Base-by-base conservation (phyloP, 73 alveolate species). In the Vitrella brassicaformis region DNA sequence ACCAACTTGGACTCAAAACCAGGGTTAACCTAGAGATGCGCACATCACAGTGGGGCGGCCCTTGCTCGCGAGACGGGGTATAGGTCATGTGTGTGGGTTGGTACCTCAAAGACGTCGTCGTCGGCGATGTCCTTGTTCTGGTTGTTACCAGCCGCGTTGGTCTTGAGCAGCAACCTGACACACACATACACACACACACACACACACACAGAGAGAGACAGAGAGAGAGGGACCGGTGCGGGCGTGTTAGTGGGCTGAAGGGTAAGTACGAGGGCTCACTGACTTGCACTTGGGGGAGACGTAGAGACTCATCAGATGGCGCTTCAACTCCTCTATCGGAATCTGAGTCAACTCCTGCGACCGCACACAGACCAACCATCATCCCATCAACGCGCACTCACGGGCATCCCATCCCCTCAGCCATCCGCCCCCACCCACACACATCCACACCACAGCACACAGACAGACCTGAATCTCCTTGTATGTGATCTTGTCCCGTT, bases 221-320 rank as follows among this genome's bases (percentile, higher is more conserved):
- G 39, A 29, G 71, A 27, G 80, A 28, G 31, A 85, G 77, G 0
- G 91, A 76, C 25, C 14, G 4, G 14, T 39, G 4, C 56, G 14
- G 14, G 4, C 14, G 22, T 8, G 22, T 39, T 14, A 39, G 22
- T 39, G 22, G n/a, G n/a, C n/a, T n/a, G n/a, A n/a, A n/a, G n/a
- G n/a, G n/a, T n/a, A n/a, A n/a, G n/a, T n/a, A n/a, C n/a, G n/a
- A n/a, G n/a, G n/a, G 14, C 56, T 39, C 14, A 39, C 56, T 39
- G 4, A 39, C 56, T 39, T 39, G 56, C 56, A 39, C 83, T 76
- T 76, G 66, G 83, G 83, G 30, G 67, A 66, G 27, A 76, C 83
- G 66, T 68, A 76, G 67, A 76, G 83, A 66, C 77, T 68, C 77
- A 88, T 79, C 26, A 88, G 47, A 30, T 88, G 88, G 39, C 90